Conservation (phyloP, 2,329 filamentous ascomycete species). For the Trichoderma sp. region DNA sequence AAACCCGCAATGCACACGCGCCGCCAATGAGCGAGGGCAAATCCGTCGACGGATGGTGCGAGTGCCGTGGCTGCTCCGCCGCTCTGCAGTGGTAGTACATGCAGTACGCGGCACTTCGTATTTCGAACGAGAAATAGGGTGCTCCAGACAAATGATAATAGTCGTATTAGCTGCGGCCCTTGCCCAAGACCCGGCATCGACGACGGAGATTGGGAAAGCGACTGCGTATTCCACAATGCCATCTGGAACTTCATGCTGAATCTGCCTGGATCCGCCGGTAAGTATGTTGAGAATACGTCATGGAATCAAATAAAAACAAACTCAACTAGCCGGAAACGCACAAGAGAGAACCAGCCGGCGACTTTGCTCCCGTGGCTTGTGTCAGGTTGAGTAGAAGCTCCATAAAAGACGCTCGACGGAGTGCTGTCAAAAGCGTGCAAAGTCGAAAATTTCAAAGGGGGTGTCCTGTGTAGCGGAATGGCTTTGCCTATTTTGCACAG, state of each 20-base stretch:
- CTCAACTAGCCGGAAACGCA: background rate
- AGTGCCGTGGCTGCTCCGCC: background rate
- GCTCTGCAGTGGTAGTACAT: background rate
- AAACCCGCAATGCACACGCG: background rate
- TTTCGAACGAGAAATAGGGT: background rate
- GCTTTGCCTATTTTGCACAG: constrained; percentile 7
- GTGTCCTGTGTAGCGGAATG: background rate
- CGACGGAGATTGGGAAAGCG: constrained; percentile 7
- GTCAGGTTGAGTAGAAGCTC: constrained; percentile 12
- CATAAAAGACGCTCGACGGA: constrained; percentile 6
- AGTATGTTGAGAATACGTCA: background rate
- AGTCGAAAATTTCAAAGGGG: constrained; percentile 1
- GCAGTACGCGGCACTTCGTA: background rate
- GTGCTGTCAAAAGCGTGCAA: constrained; percentile 10
- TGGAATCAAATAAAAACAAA: background rate
- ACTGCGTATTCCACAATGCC: background rate
- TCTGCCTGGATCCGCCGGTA: background rate
- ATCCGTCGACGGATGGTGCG: background rate
- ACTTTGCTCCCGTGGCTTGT: constrained; percentile 9
- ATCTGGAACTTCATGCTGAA: background rate
- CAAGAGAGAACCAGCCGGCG: background rate
- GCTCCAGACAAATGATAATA: background rate
- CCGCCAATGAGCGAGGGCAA: background rate
- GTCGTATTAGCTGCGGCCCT: background rate
- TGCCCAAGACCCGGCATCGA: background rate